phyloP scores from a whole-genome alignment of 2,329 filamentous ascomycete genomes.

The Sarocladiaceae sp. region DNA sequence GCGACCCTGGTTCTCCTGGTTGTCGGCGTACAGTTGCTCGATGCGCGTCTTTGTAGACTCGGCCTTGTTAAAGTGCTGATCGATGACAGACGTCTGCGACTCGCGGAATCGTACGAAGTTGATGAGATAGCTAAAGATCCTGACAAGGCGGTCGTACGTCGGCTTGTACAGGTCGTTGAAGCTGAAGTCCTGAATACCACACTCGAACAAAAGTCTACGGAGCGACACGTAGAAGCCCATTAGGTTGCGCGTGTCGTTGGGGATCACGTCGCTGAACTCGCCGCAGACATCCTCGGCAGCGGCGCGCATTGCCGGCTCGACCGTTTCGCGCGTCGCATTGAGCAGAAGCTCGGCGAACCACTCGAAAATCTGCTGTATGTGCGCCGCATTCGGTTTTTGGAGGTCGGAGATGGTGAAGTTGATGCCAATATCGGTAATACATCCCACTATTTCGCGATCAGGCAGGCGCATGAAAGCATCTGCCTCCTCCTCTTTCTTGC shows the following conservation, averaged over 20 bases:
- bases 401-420: conserved; percentile 81
- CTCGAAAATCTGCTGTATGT: conserved; percentile 96
- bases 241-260: conserved; percentile 81
- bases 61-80: conserved; percentile 87
- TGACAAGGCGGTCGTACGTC: conserved; percentile 81
- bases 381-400: conserved; percentile 86
- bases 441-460: conserved; percentile 83
- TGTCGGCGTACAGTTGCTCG: conserved; percentile 76
- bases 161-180: conserved; percentile 90
- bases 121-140: conserved; percentile 96
- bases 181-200: conserved; percentile 87
- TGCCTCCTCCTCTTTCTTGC: conserved; percentile 54
- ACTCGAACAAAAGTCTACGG: conserved; percentile 73
- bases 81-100: conserved; percentile 81
- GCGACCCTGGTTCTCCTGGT: conserved; percentile 77
- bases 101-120: conserved; percentile 98
- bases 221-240: conserved; percentile 93
- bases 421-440: conserved; percentile 95
- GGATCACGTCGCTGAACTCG: conserved; percentile 77
- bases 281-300: conserved; percentile 83
- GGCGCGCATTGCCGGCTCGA: conserved; percentile 91
- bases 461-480: conserved; percentile 55
- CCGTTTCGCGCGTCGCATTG: conserved; percentile 86
- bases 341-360: conserved; percentile 93
- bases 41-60: conserved; percentile 83